phyloP scores from a whole-genome alignment of 2,329 filamentous ascomycete species.

The Fusarium sp. region DNA sequence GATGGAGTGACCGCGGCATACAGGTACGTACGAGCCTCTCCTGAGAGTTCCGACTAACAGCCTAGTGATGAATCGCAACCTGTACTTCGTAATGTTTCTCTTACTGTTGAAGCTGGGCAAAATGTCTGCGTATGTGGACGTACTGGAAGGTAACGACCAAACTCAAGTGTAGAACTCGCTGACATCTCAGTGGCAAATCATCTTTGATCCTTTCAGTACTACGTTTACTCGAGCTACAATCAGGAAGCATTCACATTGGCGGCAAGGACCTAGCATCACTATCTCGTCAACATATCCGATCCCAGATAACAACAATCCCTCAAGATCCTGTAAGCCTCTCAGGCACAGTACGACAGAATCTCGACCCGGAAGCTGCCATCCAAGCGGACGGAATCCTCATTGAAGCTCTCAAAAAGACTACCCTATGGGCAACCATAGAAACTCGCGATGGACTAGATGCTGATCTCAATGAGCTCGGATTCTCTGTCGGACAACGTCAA shows the following conservation, averaged over 20 bases:
- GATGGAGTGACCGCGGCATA: conserved; percentile 42
- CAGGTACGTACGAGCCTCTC: conserved; percentile 3
- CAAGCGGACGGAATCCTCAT: conserved; percentile 52
- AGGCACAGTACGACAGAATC: conserved; percentile 57
- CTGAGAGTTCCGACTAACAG: neutral
- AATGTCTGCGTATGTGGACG: conserved; percentile 62
- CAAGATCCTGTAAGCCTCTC: conserved; percentile 59
- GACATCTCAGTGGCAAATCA: conserved; percentile 56
- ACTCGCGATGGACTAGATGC: conserved; percentile 50
- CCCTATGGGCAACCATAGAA: conserved; percentile 52
- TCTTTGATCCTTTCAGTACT: conserved; percentile 58
- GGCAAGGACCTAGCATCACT: conserved; percentile 52
- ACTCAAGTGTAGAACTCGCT: neutral
- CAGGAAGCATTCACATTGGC: conserved; percentile 54
- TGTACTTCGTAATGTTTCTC: conserved; percentile 26
- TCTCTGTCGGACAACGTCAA: conserved; percentile 58
- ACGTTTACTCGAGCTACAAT: conserved; percentile 56
- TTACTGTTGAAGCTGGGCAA: conserved; percentile 48
- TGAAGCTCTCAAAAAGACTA: conserved; percentile 54
- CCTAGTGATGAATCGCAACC: conserved; percentile 22
- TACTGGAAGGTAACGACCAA: conserved; percentile 48
- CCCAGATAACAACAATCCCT: conserved; percentile 55
- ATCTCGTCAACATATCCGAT: conserved; percentile 54
- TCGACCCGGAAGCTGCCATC: conserved; percentile 51
- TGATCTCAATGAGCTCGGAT: conserved; percentile 43